These are phyloP conservation scores for Pestalotiopsis sp. DNA, from an alignment of 2,329 filamentous ascomycete species.

Conservation along the genomic window DNA sequence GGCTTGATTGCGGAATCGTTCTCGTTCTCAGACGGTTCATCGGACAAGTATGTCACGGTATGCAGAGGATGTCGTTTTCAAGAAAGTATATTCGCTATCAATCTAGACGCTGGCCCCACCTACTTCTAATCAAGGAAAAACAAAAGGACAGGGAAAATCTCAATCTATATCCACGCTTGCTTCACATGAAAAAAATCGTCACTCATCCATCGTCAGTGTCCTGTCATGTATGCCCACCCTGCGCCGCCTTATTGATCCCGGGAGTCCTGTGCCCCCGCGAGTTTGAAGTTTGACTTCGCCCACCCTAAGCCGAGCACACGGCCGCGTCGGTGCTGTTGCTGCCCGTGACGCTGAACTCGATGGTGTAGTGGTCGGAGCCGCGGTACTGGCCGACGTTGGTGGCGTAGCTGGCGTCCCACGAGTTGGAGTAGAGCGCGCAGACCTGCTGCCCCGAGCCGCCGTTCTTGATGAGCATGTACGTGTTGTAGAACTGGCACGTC, in stretches of 20 bases:
- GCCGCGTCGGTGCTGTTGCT: slow-evolving; percentile 18
- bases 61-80: background rate
- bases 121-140: background rate
- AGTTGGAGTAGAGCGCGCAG: slow-evolving; percentile 13
- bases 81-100: background rate
- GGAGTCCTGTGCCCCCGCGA: too few species aligned
- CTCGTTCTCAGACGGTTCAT: too few species aligned
- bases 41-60: too few species aligned
- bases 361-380: slow-evolving; percentile 26
- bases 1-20: too few species aligned
- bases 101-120: background rate
- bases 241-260: background rate
- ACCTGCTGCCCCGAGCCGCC: slow-evolving; percentile 29
- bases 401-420: slow-evolving; percentile 19
- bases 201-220: background rate
- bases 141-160: background rate
- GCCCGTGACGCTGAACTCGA: slow-evolving; percentile 24
- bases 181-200: background rate
- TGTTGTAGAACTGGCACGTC: slow-evolving; percentile 26
- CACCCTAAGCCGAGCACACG: background rate
- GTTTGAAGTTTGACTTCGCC: too few species aligned
- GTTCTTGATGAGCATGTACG: slow-evolving; percentile 26
- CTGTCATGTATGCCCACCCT: background rate
- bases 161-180: background rate
- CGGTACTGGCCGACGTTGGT: slow-evolving; percentile 21